Evolutionary conservation across 2,329 filamentous ascomycete genomes (phyloP).

Genomic region (Talaromyces piceae): DNA sequence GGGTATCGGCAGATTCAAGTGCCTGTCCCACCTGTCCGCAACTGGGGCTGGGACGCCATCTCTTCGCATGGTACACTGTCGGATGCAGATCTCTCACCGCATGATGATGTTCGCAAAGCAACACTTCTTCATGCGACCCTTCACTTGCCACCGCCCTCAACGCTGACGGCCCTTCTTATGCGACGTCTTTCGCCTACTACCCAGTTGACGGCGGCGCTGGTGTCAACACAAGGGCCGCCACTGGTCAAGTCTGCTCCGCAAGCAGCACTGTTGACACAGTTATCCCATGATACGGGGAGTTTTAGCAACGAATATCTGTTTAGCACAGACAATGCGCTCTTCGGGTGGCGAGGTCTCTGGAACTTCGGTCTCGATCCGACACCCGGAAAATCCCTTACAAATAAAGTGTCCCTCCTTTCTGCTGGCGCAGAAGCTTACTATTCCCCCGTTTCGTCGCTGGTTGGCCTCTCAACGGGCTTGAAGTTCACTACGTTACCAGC

Average conservation of each 20-base stretch:
- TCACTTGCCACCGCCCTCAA: constrained; percentile 60
- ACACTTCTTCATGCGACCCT: constrained; percentile 40
- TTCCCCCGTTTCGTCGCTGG: constrained; percentile 86
- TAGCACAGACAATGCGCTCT: constrained; percentile 81
- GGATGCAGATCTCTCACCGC: constrained; percentile 49
- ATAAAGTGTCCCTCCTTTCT: constrained; percentile 64
- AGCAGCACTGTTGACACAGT: constrained; percentile 38
- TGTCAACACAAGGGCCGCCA: constrained; percentile 32
- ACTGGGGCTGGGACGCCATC: constrained; percentile 26
- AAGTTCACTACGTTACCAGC: constrained; percentile 77
- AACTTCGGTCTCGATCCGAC: constrained; percentile 68
- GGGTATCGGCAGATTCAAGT: constrained; percentile 70
- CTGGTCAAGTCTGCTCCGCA: constrained; percentile 39
- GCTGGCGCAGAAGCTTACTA: constrained; percentile 93
- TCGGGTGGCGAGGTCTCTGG: constrained; percentile 83
- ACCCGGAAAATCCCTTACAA: constrained; percentile 14
- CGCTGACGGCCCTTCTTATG: constrained; percentile 78
- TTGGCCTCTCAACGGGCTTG: constrained; percentile 79
- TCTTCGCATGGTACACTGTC: constrained; percentile 38
- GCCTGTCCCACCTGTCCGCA: constrained; percentile 27
- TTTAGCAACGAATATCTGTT: constrained; percentile 87
- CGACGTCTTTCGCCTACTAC: constrained; percentile 68
- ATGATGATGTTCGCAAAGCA: constrained; percentile 25
- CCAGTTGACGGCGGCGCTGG: constrained; percentile 65
- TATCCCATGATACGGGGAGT: constrained; percentile 68